These are phyloP conservation scores for Nadsonia starkeyi-henricii DNA, from an alignment of 1,139 yeast species.

Conservation along the genomic window DNA sequence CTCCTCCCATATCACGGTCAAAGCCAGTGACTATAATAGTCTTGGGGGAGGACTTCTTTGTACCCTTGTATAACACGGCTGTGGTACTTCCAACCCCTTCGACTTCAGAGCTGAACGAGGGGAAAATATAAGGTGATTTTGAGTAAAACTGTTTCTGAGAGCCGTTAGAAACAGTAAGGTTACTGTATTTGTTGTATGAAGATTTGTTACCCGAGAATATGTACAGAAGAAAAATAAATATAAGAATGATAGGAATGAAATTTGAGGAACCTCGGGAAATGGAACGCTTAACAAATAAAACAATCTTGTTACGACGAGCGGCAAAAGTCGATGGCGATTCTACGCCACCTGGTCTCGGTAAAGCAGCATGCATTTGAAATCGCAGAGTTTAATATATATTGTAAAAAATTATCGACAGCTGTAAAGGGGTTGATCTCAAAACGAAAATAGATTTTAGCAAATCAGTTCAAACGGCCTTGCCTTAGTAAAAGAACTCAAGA, in stretches of 20 bases:
- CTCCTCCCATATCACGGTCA: constrained; percentile 51
- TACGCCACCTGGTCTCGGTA: background rate
- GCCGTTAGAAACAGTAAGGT: background rate
- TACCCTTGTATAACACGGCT: constrained; percentile 6
- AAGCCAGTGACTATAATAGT: constrained; percentile 56
- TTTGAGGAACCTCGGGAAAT: background rate
- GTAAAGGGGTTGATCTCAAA: no score
- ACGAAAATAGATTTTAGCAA: no score
- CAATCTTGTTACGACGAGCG: background rate
- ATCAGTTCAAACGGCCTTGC: no score
- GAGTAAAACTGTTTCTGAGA: constrained; percentile 1
- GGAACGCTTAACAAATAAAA: background rate
- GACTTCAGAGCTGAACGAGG: constrained; percentile 3
- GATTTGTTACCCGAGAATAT: background rate
- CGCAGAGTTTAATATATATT: no score
- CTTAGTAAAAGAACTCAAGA: no score
- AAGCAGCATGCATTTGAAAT: background rate
- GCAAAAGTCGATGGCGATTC: background rate
- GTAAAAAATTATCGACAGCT: no score
- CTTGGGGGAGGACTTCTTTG: constrained; percentile 30
- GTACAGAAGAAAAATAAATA: background rate
- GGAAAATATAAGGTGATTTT: constrained; percentile 6
- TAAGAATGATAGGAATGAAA: background rate
- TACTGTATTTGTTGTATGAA: background rate
- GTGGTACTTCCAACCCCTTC: constrained; percentile 4